phyloP scores from a whole-genome alignment of 805 yeast genomes.

The Pichia cabralensis region DNA sequence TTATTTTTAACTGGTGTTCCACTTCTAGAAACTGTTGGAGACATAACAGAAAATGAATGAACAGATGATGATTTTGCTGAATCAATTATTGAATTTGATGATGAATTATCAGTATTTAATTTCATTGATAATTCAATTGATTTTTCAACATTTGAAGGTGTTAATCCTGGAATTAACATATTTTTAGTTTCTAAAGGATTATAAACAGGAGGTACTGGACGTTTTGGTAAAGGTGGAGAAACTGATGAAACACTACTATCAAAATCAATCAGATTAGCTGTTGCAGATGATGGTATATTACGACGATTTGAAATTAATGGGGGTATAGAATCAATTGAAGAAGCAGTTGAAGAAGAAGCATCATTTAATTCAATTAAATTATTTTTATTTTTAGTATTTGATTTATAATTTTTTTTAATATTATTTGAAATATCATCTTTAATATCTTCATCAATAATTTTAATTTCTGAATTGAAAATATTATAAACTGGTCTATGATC shows the following conservation, averaged over 20 bases:
- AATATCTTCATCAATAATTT: conserved; percentile 54
- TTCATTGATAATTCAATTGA: too few relatives aligned
- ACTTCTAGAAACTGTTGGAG: conserved; percentile 23
- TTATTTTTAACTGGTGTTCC: too few relatives aligned
- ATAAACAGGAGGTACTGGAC: conserved; percentile 19
- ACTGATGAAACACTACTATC: conserved; percentile 11
- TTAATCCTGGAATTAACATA: conserved; percentile 18
- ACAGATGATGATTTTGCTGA: too few relatives aligned
- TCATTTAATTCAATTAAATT: conserved; percentile 24
- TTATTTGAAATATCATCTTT: conserved; percentile 46
- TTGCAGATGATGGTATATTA: conserved; percentile 2
- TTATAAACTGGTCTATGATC: conserved; percentile 94
- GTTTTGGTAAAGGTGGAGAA: conserved; percentile 10
- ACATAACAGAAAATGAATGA: conserved; percentile 19
- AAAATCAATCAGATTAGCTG: conserved; percentile 19
- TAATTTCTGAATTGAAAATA: conserved; percentile 56
- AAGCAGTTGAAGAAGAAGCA: conserved; percentile 6
- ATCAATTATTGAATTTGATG: not conserved
- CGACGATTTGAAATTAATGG: conserved; percentile 10
- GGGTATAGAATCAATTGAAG: conserved; percentile 7
- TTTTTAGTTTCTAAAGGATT: conserved; percentile 13
- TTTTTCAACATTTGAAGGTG: conserved; percentile 12
- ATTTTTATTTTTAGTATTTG: conserved; percentile 12
- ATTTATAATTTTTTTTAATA: conserved; percentile 50
- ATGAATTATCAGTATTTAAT: not conserved